phyloP scores from a whole-genome alignment of 176 grass and related monocot genomes.

The Lolium perenne region DNA sequence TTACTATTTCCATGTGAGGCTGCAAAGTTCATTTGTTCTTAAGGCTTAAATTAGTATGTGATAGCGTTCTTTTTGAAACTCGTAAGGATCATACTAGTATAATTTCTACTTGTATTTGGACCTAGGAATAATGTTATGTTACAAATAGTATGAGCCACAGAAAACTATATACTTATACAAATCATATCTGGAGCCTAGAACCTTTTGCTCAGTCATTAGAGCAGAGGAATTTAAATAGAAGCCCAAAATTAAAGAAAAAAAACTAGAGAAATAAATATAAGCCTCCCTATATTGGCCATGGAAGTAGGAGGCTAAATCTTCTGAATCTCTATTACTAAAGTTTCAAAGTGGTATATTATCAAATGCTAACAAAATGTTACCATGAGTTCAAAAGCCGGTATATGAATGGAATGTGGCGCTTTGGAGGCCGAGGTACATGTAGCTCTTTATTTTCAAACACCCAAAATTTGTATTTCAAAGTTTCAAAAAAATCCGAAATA shows the following conservation, averaged over 20 bases:
- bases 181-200: background rate
- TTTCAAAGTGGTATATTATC: background rate
- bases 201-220: background rate
- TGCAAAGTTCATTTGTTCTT: background rate
- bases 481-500: too few species aligned
- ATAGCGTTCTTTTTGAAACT: background rate
- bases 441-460: too few species aligned
- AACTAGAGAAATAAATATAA: background rate
- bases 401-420: too few species aligned
- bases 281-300: background rate
- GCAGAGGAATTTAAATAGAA: background rate
- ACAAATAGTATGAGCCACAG: background rate
- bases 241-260: background rate
- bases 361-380: slow-evolving; percentile 3
- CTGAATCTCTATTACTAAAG: background rate
- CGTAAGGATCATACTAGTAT: background rate
- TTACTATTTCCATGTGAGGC: background rate
- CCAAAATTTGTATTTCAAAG: too few species aligned
- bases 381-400: background rate
- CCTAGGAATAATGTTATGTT: background rate
- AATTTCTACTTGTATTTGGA: slow-evolving; percentile 7
- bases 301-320: background rate
- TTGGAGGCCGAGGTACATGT: too few species aligned
- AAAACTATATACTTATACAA: background rate
- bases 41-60: background rate